Base-by-base conservation (phyloP, 164 flowering plant genomes). In the Houttuynia cordata region DNA sequence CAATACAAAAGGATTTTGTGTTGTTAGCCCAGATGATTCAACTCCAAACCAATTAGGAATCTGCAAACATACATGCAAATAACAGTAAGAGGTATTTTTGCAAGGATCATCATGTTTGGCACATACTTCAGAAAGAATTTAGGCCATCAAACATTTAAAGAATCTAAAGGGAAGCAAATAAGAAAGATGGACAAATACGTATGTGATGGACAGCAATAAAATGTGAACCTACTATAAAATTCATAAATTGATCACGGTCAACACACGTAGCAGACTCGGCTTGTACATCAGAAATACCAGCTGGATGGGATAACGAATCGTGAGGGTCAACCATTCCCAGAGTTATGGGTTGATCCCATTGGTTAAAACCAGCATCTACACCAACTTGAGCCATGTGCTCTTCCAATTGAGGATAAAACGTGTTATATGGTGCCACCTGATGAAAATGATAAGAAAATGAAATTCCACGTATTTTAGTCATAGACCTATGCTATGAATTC, bases 271-370 rank as follows among this genome's bases (percentile, higher is more conserved):
- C 91, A 55, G 97, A 79, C 77, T 94, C 96, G 25, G 97, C 84
- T 75, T 84, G 96, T 64, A 68, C 83, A 78, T 94, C 99, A 72
- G 99, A 85, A 39, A 81, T 85, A 60, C 99, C 99, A 13, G 94
- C 93, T n/a, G 99, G 91, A 79, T 94, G 97, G 65, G 96, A 86
- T 53, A 88, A 67, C 67, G 99, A 94, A 79, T 94, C 97, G 67
- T 94, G 97, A 40, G 97, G 99, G 73, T 94, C 97, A 67, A 94
- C 81, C 70, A 84, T 71, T 62, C 97, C 97, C 68, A 94, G 68
- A 2, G 84, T 78, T 64, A 94, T 53, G 9, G 96, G 90, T 70
- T 91, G 91, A 72, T 82, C 81, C 99, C 97, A 94, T 73, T 68
- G 80, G 70, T 88, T 94, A 59, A 82, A 65, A 50, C 74, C 73